Conservation (phyloP, 2,329 filamentous ascomycete species). For the Diaporthe ilicicola region DNA sequence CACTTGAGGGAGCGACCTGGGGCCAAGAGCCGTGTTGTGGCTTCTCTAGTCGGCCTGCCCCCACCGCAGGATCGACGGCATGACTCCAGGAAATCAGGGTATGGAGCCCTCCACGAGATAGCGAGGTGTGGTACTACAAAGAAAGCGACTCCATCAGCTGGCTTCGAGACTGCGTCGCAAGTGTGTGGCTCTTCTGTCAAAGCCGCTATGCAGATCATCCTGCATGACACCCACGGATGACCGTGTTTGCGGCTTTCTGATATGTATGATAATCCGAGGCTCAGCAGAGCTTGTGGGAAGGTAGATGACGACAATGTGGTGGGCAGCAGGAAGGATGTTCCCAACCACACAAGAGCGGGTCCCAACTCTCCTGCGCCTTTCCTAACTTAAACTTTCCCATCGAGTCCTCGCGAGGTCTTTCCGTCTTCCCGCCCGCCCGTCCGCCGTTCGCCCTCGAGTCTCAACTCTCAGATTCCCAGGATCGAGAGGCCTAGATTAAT, state of each 20-base stretch:
- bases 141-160: slow-evolving; percentile 21
- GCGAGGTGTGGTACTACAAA: slow-evolving; percentile 20
- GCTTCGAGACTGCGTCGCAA: slow-evolving; percentile 8
- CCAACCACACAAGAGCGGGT: not conserved
- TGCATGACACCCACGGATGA: not conserved
- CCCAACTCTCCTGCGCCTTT: not conserved
- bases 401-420: slow-evolving; percentile 14
- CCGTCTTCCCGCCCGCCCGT: not conserved
- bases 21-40: slow-evolving; percentile 1
- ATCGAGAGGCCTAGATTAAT: not conserved
- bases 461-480: not conserved
- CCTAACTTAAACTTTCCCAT: not conserved
- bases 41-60: not conserved
- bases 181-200: slow-evolving; percentile 1
- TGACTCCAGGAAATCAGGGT: not conserved
- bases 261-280: not conserved
- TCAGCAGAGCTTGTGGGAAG: not conserved
- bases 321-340: not conserved
- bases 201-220: not conserved
- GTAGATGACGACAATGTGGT: not conserved
- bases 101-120: not conserved
- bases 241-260: not conserved
- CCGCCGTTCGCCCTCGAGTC: slow-evolving; percentile 2
- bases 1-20: not conserved
- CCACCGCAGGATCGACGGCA: slow-evolving; percentile 1